Evolutionary conservation across 176 grass and related monocot genomes (phyloP).

Genomic region (Eremochloa ophiuroides): DNA sequence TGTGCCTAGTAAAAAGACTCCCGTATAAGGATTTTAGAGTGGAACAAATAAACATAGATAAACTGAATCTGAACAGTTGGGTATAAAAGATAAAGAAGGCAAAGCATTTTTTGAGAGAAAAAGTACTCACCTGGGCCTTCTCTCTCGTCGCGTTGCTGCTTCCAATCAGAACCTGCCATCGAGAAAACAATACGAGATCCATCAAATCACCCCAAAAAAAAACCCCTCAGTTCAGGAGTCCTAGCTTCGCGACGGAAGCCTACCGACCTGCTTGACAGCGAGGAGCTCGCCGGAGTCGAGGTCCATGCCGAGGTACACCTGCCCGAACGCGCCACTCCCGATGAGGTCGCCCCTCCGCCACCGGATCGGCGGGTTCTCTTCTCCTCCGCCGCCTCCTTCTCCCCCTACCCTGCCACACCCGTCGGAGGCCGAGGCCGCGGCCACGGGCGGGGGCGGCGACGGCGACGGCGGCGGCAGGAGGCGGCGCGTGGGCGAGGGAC

Average conservation of each 20-base stretch:
- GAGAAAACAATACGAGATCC: background rate
- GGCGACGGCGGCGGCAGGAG: slow-evolving; percentile 3
- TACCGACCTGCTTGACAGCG: slow-evolving; percentile 75
- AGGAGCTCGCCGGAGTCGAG: slow-evolving; percentile 92
- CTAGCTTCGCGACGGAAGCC: background rate
- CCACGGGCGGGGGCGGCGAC: background rate
- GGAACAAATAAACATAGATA: background rate
- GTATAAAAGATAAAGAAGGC: background rate
- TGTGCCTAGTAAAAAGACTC: slow-evolving; percentile 47
- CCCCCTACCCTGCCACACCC: background rate
- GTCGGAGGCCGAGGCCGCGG: background rate
- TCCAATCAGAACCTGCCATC: slow-evolving; percentile 73
- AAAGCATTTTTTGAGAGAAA: background rate
- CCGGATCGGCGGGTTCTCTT: slow-evolving; percentile 54
- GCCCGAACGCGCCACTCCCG: slow-evolving; percentile 67
- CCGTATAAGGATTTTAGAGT: background rate
- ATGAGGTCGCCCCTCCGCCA: slow-evolving; percentile 86
- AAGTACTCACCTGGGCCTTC: slow-evolving; percentile 66
- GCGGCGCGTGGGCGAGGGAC: slow-evolving; percentile 38
- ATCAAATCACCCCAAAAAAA: background rate
- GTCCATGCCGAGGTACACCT: slow-evolving; percentile 88
- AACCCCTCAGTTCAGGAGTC: background rate
- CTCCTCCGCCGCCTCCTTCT: slow-evolving; percentile 9
- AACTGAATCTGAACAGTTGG: background rate
- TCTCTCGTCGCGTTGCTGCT: slow-evolving; percentile 62